Evolutionary conservation across 225 moss, liverwort and hornwort genomes (phyloP).

Genomic region (Marchantia paleacea): DNA sequence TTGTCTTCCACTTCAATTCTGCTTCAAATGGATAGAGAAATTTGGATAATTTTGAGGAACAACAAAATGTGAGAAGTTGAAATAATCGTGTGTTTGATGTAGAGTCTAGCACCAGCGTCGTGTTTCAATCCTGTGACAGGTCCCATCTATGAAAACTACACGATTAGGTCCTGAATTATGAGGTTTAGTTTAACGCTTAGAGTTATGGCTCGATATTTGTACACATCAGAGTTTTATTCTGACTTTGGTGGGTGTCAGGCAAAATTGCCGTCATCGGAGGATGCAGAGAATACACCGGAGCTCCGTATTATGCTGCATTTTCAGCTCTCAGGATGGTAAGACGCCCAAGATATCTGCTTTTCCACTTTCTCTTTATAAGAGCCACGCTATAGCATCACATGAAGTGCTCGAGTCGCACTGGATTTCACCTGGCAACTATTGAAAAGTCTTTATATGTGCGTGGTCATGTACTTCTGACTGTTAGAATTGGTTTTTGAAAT

Average conservation of each 20-base stretch:
- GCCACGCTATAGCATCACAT: no score
- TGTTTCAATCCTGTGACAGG: no score
- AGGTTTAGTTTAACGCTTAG: no score
- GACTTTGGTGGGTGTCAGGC: constrained; percentile 42
- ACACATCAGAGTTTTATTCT: not conserved
- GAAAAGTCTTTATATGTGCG: no score
- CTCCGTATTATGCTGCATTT: constrained; percentile 87
- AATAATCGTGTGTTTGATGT: not conserved
- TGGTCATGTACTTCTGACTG: no score
- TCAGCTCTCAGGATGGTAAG: constrained; percentile 87
- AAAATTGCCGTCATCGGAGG: constrained; percentile 91
- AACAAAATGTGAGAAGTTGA: not conserved
- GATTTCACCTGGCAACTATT: no score
- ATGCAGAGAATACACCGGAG: constrained; percentile 98
- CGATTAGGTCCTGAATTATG: no score
- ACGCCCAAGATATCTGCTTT: not conserved
- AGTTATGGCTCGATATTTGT: not conserved
- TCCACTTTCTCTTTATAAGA: not conserved
- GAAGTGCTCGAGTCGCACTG: no score
- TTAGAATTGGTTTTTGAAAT: no score
- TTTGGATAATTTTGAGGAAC: not conserved
- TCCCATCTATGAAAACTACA: no score
- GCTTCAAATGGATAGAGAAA: not conserved
- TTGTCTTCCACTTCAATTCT: not conserved
- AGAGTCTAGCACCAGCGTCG: not conserved